Base-by-base conservation (phyloP, 148 eudicot species). In the Heliosperma pusillum region DNA sequence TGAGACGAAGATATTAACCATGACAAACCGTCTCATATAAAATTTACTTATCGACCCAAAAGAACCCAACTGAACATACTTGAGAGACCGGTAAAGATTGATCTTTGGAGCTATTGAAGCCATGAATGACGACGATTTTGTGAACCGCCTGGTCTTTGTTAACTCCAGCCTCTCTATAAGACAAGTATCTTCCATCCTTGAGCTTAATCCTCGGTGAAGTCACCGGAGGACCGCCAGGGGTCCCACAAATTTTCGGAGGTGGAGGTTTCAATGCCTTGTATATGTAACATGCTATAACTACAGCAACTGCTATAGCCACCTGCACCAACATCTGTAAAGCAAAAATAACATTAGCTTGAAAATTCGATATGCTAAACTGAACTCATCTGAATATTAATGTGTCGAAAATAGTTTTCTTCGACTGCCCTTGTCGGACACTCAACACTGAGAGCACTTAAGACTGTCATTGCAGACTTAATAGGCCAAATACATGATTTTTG, bases 171-270 rank as follows among this genome's bases (percentile, higher is more conserved):
- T 90, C 94, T 76, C 79, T 86, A 72, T 90, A 90, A 20, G 94
- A 83, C 76, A 90, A 83, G 82, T 88, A 80, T 78, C 94, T 86
- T 27, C 94, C 91, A 72, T 90, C 94, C n/a, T 58, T 56, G 55
- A 88, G 94, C 72, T 82, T 83, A 73, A 90, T 78, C 79, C 91
- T 77, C 1, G 87, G 86, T 20, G 93, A 89, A 68, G 87, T 83
- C 66, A 89, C 82, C 13, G 85, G 91, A 56, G 90, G 88, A 66
- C 90, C 88, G 72, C 89, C 87, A 13, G 84, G 89, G 2, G 88
- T 80, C 57, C 87, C 91, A 75, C 88, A 87, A 44, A 82, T 40
- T 80, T 80, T 86, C 22, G 91, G 85, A 70, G 87, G 84, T 69
- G 85, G 83, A 52, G 91, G 88, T 67, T 80, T 80, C 65, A 81